Base-by-base conservation (phyloP, 2,329 filamentous ascomycete genomes). In the Hypoxylon sp. region DNA sequence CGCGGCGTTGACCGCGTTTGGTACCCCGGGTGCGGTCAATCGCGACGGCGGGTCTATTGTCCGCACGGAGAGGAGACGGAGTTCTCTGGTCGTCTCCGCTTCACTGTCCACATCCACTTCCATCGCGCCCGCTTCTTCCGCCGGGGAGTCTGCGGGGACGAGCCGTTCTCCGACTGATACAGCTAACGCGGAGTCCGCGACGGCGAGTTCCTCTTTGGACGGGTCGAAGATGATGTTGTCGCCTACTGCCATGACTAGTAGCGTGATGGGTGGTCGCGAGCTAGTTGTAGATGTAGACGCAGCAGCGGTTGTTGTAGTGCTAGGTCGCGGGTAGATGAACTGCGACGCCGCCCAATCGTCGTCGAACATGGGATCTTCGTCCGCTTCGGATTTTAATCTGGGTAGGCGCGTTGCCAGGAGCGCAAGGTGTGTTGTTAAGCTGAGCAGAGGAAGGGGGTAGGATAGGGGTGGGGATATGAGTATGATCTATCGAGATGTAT, bases 311-410 rank as follows among this genome's bases (percentile, higher is more conserved):
- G 59, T 40, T 3, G 57, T 3, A 1, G 66, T 33, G 33, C 71
- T 73, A 54, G 46, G 76, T 63, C 84, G 85, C 1, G 89, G 86
- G 80, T 96, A 99, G 28, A 99, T 82, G 61, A 89, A 89, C 16
- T 88, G 85, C 0, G 93, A 89, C 14, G 91, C 91, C 69, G 91
- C 93, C 96, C 96, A 99, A 81, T 99, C 96, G 80, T 99, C 96
- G 81, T 97, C 91, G 80, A 99, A 99, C 76, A 97, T 89, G 11
- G 96, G 96, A 73, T 99, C 96, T 81, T 99, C 96, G 80, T 98
- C 95, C 61, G 88, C 87, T 78, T 97, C 92, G 1, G 94, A 97
- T 77, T 93, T 93, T 53, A 97, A 84, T 24, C 89, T 87, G 6
- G 96, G 96, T 2, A 98, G 84, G 68, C 91, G 89, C 5, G 96